phyloP scores from a whole-genome alignment of 1,284 basidiomycete species.

The Bjerkandera adusta region DNA sequence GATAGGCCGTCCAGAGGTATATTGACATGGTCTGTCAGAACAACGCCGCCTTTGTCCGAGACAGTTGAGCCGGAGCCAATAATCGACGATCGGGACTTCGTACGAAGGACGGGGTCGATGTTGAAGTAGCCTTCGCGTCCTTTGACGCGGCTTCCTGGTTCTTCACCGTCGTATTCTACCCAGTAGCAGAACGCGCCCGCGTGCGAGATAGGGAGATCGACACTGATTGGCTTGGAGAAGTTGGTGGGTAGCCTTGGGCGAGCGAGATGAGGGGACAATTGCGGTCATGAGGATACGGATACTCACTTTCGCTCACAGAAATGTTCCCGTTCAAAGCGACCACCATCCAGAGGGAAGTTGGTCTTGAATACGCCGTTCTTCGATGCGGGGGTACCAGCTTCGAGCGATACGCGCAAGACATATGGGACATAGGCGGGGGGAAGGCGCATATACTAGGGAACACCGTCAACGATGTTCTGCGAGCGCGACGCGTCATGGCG shows the following conservation, averaged over 20 bases:
- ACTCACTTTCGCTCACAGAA: constrained; percentile 80
- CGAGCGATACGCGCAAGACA: constrained; percentile 84
- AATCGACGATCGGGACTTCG: constrained; percentile 71
- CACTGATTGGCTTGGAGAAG: constrained; percentile 85
- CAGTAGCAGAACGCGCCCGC: constrained; percentile 94
- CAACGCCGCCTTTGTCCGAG: constrained; percentile 48
- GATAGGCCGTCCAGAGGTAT: constrained; percentile 84
- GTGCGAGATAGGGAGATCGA: constrained; percentile 92
- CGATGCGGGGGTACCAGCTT: constrained; percentile 85
- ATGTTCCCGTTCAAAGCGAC: constrained; percentile 73
- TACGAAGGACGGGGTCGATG: constrained; percentile 84
- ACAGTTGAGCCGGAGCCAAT: constrained; percentile 52
- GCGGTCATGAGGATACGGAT: background rate
- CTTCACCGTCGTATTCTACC: constrained; percentile 81
- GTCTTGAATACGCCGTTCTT: constrained; percentile 90
- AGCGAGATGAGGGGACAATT: constrained; percentile 9
- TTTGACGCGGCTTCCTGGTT: constrained; percentile 57
- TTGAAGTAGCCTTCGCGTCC: constrained; percentile 93
- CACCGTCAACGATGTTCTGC: constrained; percentile 14
- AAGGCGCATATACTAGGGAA: constrained; percentile 85
- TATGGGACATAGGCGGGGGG: constrained; percentile 90
- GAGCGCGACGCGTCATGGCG: constrained; percentile 1
- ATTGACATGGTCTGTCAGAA: constrained; percentile 51
- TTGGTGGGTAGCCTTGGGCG: constrained; percentile 67
- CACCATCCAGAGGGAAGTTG: constrained; percentile 92